Conservation (phyloP, 2,329 filamentous ascomycete genomes). For the Ophiostoma novo-ulmi region DNA sequence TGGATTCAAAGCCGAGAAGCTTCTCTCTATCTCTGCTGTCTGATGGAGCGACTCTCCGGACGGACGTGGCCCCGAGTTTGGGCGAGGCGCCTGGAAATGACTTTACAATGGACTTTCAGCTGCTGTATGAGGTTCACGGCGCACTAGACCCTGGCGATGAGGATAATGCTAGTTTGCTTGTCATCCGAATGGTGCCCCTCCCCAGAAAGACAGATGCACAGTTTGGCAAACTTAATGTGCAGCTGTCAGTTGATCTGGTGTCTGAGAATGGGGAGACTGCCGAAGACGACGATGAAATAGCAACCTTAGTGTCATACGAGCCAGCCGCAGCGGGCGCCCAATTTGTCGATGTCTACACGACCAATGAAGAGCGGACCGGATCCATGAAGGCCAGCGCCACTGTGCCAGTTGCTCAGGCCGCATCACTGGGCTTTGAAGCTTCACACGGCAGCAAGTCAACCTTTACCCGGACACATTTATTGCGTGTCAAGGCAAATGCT, state of each 20-base stretch:
- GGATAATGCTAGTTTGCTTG: conserved; percentile 6
- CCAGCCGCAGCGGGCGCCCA: not conserved
- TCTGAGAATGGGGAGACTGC: not conserved
- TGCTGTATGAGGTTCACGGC: conserved; percentile 10
- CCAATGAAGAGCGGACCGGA: not conserved
- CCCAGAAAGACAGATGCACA: not conserved
- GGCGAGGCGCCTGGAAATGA: not conserved
- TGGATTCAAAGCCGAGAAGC: not conserved
- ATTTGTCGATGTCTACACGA: conserved; percentile 3
- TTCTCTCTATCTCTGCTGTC: not conserved
- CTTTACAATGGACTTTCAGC: conserved; percentile 7
- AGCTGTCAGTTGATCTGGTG: not conserved
- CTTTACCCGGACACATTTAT: not conserved
- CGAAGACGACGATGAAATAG: not conserved
- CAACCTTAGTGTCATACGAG: not conserved
- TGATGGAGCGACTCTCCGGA: conserved; percentile 5
- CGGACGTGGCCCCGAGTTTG: not conserved
- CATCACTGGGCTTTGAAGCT: not conserved
- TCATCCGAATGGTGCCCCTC: conserved; percentile 5
- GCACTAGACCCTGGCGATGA: not conserved
- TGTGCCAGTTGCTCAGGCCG: not conserved
- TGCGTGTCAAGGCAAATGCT: conserved; percentile 3
- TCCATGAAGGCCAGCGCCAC: not conserved
- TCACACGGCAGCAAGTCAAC: not conserved
- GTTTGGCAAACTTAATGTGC: conserved; percentile 1